Evolutionary conservation across 2,329 filamentous ascomycete species (phyloP), one percentile per base, ranked within the genome.

Genomic region (Fusarium vanettenii): DNA sequence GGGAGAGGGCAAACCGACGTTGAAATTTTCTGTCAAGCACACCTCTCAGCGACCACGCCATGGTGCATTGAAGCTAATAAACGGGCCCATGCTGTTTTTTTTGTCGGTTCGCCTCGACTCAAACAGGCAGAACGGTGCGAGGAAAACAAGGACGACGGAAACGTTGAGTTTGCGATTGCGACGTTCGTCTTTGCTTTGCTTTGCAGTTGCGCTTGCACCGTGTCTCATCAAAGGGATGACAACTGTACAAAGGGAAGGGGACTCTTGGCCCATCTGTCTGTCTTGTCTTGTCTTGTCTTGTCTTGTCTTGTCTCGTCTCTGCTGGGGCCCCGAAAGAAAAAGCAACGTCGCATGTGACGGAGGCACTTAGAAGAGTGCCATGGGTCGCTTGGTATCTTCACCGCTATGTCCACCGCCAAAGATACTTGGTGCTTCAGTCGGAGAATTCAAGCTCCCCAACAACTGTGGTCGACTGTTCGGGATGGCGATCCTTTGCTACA

Each of bases 11-110:
- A 75, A 67, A 62, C 27, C 25, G 25, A 52, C 66, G 37, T 73
- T 73, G 56, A 59, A 72, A 78, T 73, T 73, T 78, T 78, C 45
- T 74, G 69, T 68, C 66, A 75, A 64, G 68, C 52, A 39, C 48
- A 56, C 6, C 64, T 52, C 48, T 31, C 48, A 52, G 61, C 33
- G 50, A 29, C 60, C 52, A 70, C 72, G 57, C 66, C 70, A 73
- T 71, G 59, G 66, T 70, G 43, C 48, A 57, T 50, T 60, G 65
- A 75, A 72, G 68, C 71, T 74, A 73, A 57, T 41, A 67, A 72
- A 73, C 73, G 60, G 63, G 45, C 48, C 62, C 59, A 62, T 45
- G 45, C 60, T 72, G 52, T 65, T 45, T 45, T 31, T 29, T 45
- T 25, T 59, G 64, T 64, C 45, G 43, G 45, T 69, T 50, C 33